Conservation (phyloP, 306 rosid species). For the Cicer arietinum region DNA sequence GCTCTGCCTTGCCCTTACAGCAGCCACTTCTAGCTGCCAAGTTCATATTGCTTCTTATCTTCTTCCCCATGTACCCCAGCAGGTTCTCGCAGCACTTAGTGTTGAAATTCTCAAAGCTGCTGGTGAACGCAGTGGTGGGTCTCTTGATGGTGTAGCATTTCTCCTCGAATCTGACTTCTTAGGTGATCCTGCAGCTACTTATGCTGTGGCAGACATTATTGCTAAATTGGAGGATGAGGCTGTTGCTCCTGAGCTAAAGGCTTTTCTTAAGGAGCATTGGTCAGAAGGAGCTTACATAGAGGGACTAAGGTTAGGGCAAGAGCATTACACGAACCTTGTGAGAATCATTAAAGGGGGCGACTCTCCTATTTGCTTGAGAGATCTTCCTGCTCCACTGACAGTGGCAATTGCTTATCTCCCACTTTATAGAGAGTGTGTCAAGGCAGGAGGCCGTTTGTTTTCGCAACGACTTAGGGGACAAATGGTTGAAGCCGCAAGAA, state of each 20-base stretch:
- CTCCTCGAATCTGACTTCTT: constrained; percentile 84
- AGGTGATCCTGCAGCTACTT: constrained; percentile 82
- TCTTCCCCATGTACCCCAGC: constrained; percentile 86
- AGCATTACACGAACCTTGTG: constrained; percentile 69
- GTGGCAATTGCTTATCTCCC: constrained; percentile 83
- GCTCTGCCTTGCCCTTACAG: constrained; percentile 92
- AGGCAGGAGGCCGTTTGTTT: constrained; percentile 73
- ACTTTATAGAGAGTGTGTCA: constrained; percentile 76
- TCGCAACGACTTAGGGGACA: constrained; percentile 82
- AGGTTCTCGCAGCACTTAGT: constrained; percentile 77
- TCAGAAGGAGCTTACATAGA: constrained; percentile 72
- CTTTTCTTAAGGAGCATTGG: constrained; percentile 80
- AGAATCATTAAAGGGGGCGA: constrained; percentile 79
- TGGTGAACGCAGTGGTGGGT: constrained; percentile 82
- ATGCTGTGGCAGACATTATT: constrained; percentile 81
- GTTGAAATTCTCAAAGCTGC: constrained; percentile 89
- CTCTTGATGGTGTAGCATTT: constrained; percentile 85
- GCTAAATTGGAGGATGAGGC: constrained; percentile 72
- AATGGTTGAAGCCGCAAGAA: constrained; percentile 76
- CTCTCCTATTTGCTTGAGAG: constrained; percentile 78
- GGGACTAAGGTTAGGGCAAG: constrained; percentile 70
- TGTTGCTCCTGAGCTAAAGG: constrained; percentile 74
- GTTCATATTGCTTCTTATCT: constrained; percentile 73
- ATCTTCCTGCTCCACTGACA: constrained; percentile 73
- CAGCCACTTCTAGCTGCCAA: constrained; percentile 93